These are phyloP conservation scores for Acanthamoeba healyi DNA, from an alignment of 208 protist genomes.

Conservation along the genomic window DNA sequence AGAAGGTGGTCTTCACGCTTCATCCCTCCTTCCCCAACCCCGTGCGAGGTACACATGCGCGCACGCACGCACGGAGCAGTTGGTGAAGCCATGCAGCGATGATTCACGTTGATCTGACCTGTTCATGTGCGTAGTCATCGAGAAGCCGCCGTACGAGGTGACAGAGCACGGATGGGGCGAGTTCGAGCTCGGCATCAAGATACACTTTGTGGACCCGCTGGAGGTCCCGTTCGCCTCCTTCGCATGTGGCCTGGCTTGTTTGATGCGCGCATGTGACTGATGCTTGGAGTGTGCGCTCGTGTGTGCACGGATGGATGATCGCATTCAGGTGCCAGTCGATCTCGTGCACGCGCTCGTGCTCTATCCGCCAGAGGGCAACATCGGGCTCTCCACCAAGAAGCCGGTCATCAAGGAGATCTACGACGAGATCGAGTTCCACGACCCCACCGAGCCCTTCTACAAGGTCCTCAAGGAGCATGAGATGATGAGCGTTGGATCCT, in stretches of 20 bases:
- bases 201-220: conserved; percentile 80
- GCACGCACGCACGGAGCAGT: neutral
- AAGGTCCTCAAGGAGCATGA: conserved; percentile 29
- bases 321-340: neutral
- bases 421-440: conserved; percentile 70
- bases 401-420: conserved; percentile 68
- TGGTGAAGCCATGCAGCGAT: too few species aligned
- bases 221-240: conserved; percentile 70
- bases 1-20: conserved; percentile 81
- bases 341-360: neutral
- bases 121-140: conserved; percentile 76
- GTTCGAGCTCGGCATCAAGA: conserved; percentile 80
- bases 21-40: conserved; percentile 77
- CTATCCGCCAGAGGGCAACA: conserved; percentile 34
- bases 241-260: too few species aligned
- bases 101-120: too few species aligned
- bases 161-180: conserved; percentile 85
- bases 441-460: conserved; percentile 52
- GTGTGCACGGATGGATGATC: neutral
- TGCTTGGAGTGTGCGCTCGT: too few species aligned
- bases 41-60: conserved; percentile 47
- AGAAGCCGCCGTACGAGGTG: conserved; percentile 81
- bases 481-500: conserved; percentile 26
- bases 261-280: neutral
- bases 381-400: conserved; percentile 24